phyloP scores from a whole-genome alignment of 2,329 filamentous ascomycete species.

The Fusarium algeriense region DNA sequence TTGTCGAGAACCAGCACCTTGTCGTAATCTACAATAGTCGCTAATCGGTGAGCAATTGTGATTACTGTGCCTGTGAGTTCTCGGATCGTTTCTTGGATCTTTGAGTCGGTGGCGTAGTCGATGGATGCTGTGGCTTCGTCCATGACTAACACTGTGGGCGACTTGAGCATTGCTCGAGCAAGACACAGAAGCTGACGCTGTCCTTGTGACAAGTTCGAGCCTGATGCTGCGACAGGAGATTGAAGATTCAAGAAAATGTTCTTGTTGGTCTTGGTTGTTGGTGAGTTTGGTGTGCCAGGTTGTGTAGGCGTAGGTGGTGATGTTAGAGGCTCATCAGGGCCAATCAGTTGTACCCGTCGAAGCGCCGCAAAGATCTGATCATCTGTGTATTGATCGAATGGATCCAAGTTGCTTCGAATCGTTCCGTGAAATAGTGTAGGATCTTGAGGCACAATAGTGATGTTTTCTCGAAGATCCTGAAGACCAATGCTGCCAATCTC shows the following conservation, averaged over 20 bases:
- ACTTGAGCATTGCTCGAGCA: conserved; percentile 90
- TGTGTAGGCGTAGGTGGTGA: conserved; percentile 46
- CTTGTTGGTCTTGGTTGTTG: conserved; percentile 78
- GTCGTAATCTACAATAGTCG: conserved; percentile 98
- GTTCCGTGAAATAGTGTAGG: conserved; percentile 95
- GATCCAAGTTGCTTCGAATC: conserved; percentile 91
- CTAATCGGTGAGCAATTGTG: conserved; percentile 94
- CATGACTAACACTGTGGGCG: conserved; percentile 95
- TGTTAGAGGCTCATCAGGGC: conserved; percentile 62
- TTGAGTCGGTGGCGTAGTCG: conserved; percentile 93
- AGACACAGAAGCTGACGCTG: conserved; percentile 95
- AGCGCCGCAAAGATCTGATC: conserved; percentile 90
- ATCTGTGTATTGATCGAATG: conserved; percentile 89
- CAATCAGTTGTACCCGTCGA: conserved; percentile 89
- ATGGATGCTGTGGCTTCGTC: conserved; percentile 98
- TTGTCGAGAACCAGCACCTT: conserved; percentile 96
- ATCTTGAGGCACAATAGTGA: conserved; percentile 98
- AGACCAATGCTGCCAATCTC: conserved; percentile 91
- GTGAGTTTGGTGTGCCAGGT: conserved; percentile 44
- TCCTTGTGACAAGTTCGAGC: conserved; percentile 93
- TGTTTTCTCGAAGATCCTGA: conserved; percentile 90
- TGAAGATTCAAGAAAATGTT: conserved; percentile 92
- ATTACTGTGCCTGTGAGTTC: conserved; percentile 93
- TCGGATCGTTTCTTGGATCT: conserved; percentile 97
- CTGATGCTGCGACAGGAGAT: conserved; percentile 88